Percentiles rank a stretch among this genome's conserved stretches.
Conservation (phyloP, 306 rosid species). For the Rosa multiflora region DNA sequence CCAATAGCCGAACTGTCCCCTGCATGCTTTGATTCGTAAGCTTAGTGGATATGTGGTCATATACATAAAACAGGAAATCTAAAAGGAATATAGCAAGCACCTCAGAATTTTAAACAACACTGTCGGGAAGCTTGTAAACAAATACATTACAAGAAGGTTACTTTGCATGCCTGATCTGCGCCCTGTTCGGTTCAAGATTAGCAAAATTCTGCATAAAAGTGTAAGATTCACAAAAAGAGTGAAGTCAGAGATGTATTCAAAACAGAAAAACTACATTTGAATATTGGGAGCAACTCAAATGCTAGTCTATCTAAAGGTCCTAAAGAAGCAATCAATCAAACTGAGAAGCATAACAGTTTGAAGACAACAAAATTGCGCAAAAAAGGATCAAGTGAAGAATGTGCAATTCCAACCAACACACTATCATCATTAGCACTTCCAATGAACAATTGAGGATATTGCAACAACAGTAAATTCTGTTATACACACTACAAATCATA, state of each 20-base stretch:
- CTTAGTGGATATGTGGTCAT: not conserved
- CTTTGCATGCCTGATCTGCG: conserved; percentile 36
- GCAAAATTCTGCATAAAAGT: conserved; percentile 33
- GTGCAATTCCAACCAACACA: not conserved
- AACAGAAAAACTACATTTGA: not conserved
- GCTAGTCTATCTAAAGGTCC: not conserved
- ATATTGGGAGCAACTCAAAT: not conserved
- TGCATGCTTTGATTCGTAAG: conserved; percentile 19
- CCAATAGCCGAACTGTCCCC: conserved; percentile 51
- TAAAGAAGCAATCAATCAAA: not conserved
- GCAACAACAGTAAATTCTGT: not conserved
- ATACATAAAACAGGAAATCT: not conserved
- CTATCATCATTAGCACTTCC: not conserved
- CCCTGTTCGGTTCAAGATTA: conserved; percentile 38
- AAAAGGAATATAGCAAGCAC: conserved; percentile 18
- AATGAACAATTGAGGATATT: not conserved
- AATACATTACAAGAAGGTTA: conserved; percentile 36
- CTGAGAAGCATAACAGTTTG: not conserved
- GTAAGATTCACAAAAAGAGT: not conserved
- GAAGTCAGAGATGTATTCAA: conserved; percentile 3
- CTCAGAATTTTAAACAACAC: conserved; percentile 40
- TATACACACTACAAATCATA: not conserved
- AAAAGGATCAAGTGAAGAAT: not conserved
- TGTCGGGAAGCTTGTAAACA: conserved; percentile 39
- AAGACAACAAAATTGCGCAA: not conserved